Evolutionary conservation across 805 yeast species (phyloP), one percentile per base, ranked within the genome.

Genomic region (Yarrowia bubula): DNA sequence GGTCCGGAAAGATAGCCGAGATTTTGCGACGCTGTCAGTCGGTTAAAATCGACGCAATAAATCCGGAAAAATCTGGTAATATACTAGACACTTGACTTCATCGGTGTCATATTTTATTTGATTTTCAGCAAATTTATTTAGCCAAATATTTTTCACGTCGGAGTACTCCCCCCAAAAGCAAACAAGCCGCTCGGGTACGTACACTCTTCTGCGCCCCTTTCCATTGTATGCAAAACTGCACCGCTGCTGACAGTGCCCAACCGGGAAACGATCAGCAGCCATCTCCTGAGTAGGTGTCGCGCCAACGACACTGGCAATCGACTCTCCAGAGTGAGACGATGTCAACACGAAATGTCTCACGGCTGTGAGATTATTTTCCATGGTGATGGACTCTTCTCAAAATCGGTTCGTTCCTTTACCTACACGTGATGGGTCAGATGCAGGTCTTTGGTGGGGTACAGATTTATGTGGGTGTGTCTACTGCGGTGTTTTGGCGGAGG

Each of bases 321-420:
- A 14, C 14, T 28, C 50, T 14, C 8, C 50, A 13, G 50, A 7
- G 10, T 28, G 18, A 6, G 13, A 5, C 4, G 15, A n/a, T n/a
- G n/a, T n/a, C n/a, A n/a, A n/a, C n/a, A n/a, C n/a, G n/a, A n/a
- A n/a, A n/a, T n/a, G n/a, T n/a, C n/a, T n/a, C n/a, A n/a, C n/a
- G n/a, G n/a, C n/a, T 22, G 4, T 22, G 5, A 5, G 28, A 22
- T 3, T 5, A 22, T 22, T 22, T 3, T 22, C 5, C 28, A 22
- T 22, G 28, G 28, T 3, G 28, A 3, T 9, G 28, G 17, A 22
- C 32, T 43, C 47, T 15, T 13, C 33, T 33, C n/a, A 44, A 44
- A 44, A 33, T 46, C n/a, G 28, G 28, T 32, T 47, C 53, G 53
- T 47, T 47, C 53, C 53, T 47, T 47, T 47, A 39, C 53, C 53